phyloP scores from a whole-genome alignment of 2,329 filamentous ascomycete genomes.

The Aspergillus sp. region DNA sequence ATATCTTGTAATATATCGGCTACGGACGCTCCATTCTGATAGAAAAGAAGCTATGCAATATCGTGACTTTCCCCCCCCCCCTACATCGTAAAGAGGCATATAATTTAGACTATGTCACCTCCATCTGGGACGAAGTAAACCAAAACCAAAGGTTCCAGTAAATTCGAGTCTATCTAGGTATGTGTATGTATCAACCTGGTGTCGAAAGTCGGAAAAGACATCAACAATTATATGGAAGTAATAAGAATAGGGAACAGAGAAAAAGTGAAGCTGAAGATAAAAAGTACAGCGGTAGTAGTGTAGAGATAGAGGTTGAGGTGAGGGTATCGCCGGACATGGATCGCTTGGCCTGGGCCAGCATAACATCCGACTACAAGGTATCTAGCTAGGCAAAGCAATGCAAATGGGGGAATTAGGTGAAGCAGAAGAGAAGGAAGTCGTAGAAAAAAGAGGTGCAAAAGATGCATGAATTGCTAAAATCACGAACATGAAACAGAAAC shows the following conservation, averaged over 20 bases:
- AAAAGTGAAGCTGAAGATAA: background rate
- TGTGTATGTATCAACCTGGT: background rate
- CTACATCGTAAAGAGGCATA: too few species aligned
- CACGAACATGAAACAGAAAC: conserved; percentile 8
- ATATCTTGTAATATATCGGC: too few species aligned
- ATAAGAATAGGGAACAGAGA: background rate
- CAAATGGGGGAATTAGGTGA: background rate
- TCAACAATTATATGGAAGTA: background rate
- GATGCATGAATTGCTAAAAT: conserved; percentile 7
- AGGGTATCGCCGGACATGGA: background rate
- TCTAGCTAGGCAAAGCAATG: background rate
- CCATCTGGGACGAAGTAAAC: background rate
- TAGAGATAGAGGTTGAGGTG: too few species aligned
- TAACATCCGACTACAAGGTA: background rate
- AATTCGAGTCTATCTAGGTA: background rate
- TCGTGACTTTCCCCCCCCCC: too few species aligned
- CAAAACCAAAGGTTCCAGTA: background rate
- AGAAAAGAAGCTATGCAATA: too few species aligned
- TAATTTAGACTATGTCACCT: too few species aligned
- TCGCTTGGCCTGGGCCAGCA: background rate
- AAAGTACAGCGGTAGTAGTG: background rate
- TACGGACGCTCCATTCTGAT: too few species aligned
- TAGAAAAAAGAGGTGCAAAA: background rate
- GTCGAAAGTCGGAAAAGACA: background rate
- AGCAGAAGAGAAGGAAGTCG: background rate